Evolutionary conservation across 1,284 basidiomycete species (phyloP).

Genomic region (Sporisorium iseilematis-ciliati): DNA sequence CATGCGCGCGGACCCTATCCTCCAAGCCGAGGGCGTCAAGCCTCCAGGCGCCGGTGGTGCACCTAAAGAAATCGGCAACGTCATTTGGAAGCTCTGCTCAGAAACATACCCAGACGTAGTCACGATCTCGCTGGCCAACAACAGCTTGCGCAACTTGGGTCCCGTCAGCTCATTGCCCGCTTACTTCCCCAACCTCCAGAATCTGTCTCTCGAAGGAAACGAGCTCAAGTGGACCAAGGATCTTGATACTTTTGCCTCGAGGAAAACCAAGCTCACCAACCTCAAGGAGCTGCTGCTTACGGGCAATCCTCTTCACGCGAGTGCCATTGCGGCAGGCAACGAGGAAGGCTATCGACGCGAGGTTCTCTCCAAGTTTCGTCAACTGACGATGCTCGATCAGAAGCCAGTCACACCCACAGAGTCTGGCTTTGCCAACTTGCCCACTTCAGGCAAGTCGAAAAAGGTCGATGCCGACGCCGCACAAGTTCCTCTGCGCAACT

Average conservation of each 20-base stretch:
- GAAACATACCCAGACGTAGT: conserved; percentile 79
- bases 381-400: conserved; percentile 73
- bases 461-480: conserved; percentile 58
- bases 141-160: conserved; percentile 50
- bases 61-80: conserved; percentile 77
- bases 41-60: conserved; percentile 78
- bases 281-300: conserved; percentile 78
- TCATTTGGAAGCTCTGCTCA: conserved; percentile 85
- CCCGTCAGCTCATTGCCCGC: conserved; percentile 53
- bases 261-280: conserved; percentile 44
- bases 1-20: conserved; percentile 79
- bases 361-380: conserved; percentile 54
- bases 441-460: conserved; percentile 72
- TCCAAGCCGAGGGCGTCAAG: conserved; percentile 77
- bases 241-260: conserved; percentile 50
- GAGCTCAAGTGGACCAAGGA: conserved; percentile 68
- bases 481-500: conserved; percentile 71
- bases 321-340: conserved; percentile 77
- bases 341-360: conserved; percentile 72
- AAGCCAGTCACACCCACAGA: conserved; percentile 75
- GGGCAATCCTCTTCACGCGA: conserved; percentile 82
- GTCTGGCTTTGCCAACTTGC: conserved; percentile 80
- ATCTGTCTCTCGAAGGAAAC: conserved; percentile 79
- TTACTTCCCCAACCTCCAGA: conserved; percentile 74
- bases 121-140: conserved; percentile 60